Evolutionary conservation across 2,329 filamentous ascomycete species (phyloP).

Genomic region (Didymella lethalis): DNA sequence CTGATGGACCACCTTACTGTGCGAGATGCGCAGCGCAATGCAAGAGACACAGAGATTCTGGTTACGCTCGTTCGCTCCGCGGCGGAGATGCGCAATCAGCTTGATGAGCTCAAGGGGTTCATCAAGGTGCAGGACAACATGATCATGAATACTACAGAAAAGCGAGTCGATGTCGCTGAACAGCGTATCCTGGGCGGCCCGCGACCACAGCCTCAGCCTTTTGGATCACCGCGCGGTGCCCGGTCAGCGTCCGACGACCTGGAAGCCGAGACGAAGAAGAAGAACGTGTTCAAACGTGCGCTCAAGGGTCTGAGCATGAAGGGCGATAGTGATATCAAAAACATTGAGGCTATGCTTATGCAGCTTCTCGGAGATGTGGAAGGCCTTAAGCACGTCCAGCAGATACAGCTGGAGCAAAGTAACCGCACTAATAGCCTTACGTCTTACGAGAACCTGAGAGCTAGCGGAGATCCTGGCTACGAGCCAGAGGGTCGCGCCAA

Average conservation of each 20-base stretch:
- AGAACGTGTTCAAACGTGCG: slow-evolving; percentile 93
- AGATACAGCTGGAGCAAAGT: slow-evolving; percentile 43
- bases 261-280: slow-evolving; percentile 76
- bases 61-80: slow-evolving; percentile 93
- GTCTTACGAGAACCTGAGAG: slow-evolving; percentile 75
- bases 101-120: slow-evolving; percentile 93
- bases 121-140: slow-evolving; percentile 89
- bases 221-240: slow-evolving; percentile 63
- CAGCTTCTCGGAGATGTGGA: slow-evolving; percentile 93
- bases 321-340: slow-evolving; percentile 83
- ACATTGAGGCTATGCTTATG: slow-evolving; percentile 76
- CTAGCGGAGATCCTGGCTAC: slow-evolving; percentile 76
- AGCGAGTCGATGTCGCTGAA: slow-evolving; percentile 84
- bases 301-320: slow-evolving; percentile 88
- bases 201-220: slow-evolving; percentile 75
- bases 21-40: slow-evolving; percentile 93
- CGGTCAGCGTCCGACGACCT: slow-evolving; percentile 61
- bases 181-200: slow-evolving; percentile 86
- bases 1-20: slow-evolving; percentile 99
- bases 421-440: slow-evolving; percentile 61
- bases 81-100: slow-evolving; percentile 95
- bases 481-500: slow-evolving; percentile 83
- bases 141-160: slow-evolving; percentile 85
- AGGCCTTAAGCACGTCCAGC: slow-evolving; percentile 58
- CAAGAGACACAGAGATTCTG: slow-evolving; percentile 93